Base-by-base conservation (phyloP, 148 eudicot genomes). In the Polygonum maritimum region DNA sequence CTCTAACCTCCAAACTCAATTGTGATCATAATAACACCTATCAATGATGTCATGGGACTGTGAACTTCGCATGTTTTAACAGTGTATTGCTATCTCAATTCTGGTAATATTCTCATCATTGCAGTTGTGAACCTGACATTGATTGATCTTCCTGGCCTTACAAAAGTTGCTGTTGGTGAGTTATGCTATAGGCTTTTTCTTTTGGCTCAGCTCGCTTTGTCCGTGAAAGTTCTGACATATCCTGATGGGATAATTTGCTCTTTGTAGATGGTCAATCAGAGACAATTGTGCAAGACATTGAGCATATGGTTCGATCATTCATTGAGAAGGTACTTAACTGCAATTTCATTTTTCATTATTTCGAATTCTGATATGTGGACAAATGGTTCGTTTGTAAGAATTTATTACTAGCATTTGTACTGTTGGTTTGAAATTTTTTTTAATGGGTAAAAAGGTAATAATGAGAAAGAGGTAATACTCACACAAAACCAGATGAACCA, bases 151-250 rank as follows among this genome's bases (percentile, higher is more conserved):
- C 98, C 98, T 41, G 98, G 98, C 65, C 94, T 95, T 73, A 95
- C 98, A 81, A 95, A 95, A 81, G 97, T 95, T 62, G 98, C 97
- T 77, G 86, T 95, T 76, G 98, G 98, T 95, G 82, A 89, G 96
- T 80, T 79, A 35, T 48, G 57, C 57, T 51, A 48, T 48, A 48
- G 57, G 36, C 60, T 45, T 15, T 52, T 16, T 18, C 69, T 51
- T 39, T 22, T 2, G 49, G 49, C 14, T 54, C 31, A 16, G 48
- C 26, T 10, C 67, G 21, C 41, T 22, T 38, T 75, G 62, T 31
- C 70, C 7, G 35, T 38, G 38, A n/a, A 75, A 60, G 33, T 3
- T 55, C 2, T 81, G 39, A 63, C 35, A 26, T 2, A 22, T 60
- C 11, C 15, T 1, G 13, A 1, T 48, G 49, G 15, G 13, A 11